phyloP scores from a whole-genome alignment of 1,284 basidiomycete species.

The Ganoderma boninense region DNA sequence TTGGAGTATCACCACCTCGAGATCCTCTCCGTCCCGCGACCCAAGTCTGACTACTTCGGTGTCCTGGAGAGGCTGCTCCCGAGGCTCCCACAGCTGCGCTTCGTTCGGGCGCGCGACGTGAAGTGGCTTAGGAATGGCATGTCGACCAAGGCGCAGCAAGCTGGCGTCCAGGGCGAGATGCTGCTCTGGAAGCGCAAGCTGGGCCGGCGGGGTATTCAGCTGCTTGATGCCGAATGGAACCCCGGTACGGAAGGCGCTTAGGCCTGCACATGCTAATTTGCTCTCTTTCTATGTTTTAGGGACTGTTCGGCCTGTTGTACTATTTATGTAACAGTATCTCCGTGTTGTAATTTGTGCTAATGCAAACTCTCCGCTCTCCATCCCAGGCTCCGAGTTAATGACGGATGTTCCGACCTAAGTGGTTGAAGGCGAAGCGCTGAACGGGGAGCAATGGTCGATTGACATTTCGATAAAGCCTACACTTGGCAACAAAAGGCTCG shows the following conservation, averaged over 20 bases:
- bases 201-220: slow-evolving; percentile 58
- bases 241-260: slow-evolving; percentile 34
- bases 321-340: slow-evolving; percentile 3
- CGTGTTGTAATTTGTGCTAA: slow-evolving; percentile 10
- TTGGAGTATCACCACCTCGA: slow-evolving; percentile 56
- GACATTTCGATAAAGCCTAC: neutral
- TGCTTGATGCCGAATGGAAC: slow-evolving; percentile 77
- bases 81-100: slow-evolving; percentile 60
- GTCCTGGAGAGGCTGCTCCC: slow-evolving; percentile 64
- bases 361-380: neutral
- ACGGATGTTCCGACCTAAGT: too few species aligned
- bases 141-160: slow-evolving; percentile 65
- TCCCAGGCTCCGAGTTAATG: neutral
- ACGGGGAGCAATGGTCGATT: neutral
- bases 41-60: slow-evolving; percentile 61
- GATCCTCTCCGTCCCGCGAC: slow-evolving; percentile 77
- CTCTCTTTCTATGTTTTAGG: neutral
- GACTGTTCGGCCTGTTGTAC: neutral
- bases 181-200: slow-evolving; percentile 71
- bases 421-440: neutral
- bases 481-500: neutral
- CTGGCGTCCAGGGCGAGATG: slow-evolving; percentile 83
- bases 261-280: neutral
- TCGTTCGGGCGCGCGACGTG: slow-evolving; percentile 70
- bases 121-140: slow-evolving; percentile 76